A percentile compares a stretch with the other conserved stretches of the same genome.
Conservation (phyloP, 176 grass and related monocot species). For the Areca catechu region DNA sequence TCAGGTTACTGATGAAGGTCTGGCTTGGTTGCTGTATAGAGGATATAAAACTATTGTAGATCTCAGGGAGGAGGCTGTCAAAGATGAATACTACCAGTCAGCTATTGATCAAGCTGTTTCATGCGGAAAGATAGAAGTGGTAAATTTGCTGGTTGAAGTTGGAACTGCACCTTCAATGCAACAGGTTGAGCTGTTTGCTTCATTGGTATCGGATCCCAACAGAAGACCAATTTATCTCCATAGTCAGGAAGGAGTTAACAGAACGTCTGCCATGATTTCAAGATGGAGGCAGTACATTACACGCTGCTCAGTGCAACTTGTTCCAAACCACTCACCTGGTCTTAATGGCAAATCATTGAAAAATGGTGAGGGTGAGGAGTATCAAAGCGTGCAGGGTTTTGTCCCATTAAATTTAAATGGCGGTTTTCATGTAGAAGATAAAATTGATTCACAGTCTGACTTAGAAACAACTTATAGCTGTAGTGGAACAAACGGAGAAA, state of each 20-base stretch:
- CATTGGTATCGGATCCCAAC: constrained; percentile 49
- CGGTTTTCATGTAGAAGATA: constrained; percentile 10
- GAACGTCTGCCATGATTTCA: constrained; percentile 92
- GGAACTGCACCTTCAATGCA: constrained; percentile 65
- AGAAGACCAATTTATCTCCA: constrained; percentile 83
- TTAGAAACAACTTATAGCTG: constrained; percentile 18
- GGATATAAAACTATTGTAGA: constrained; percentile 91
- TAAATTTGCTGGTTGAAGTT: constrained; percentile 78
- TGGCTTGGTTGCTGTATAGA: constrained; percentile 57
- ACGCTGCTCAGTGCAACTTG: constrained; percentile 42
- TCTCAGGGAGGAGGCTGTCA: constrained; percentile 55
- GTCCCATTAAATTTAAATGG: constrained; percentile 14
- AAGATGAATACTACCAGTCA: constrained; percentile 60
- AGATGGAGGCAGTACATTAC: constrained; percentile 82
- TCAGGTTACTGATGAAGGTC: constrained; percentile 73
- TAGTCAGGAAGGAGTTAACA: constrained; percentile 78
- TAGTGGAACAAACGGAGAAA: constrained; percentile 8
- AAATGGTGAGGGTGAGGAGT: constrained; percentile 27
- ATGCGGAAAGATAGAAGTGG: constrained; percentile 61
- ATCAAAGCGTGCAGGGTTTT: constrained; percentile 1
- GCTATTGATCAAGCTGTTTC: constrained; percentile 58
- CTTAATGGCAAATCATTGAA: constrained; percentile 42
- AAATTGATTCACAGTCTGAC: constrained; percentile 26
- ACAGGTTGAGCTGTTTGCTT: constrained; percentile 69
- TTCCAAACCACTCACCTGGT: constrained; percentile 22